A percentile compares a stretch with the other conserved stretches of the same genome.
Evolutionary conservation across 768 basidiomycete species (phyloP).

Genomic region (Termitomyces sp.): DNA sequence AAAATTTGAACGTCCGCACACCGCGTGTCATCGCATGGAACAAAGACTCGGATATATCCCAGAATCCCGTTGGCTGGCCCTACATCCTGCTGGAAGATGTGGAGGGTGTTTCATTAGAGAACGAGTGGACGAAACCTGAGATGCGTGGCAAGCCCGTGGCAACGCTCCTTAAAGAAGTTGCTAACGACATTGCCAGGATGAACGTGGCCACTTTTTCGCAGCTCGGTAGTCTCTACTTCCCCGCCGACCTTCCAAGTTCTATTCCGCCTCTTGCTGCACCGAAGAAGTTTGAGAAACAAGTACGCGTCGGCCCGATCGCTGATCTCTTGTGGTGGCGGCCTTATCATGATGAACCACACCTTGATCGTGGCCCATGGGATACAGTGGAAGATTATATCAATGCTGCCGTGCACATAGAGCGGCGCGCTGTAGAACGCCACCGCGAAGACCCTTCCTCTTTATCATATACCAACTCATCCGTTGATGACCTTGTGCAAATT

Average conservation of each 20-base stretch:
- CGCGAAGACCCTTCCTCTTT: background rate
- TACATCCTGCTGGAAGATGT: background rate
- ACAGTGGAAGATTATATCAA: background rate
- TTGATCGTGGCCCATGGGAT: background rate
- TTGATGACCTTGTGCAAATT: background rate
- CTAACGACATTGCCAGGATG: background rate
- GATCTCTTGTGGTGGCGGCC: background rate
- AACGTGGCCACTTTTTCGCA: background rate
- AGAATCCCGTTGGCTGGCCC: background rate
- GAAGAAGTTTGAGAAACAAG: background rate
- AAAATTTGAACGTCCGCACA: background rate
- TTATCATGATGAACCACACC: background rate
- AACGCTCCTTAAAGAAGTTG: background rate
- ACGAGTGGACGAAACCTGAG: background rate
- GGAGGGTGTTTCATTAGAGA: background rate
- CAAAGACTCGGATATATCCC: background rate
- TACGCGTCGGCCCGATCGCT: background rate
- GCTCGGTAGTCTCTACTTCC: background rate
- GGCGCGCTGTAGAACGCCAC: background rate
- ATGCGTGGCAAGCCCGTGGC: background rate
- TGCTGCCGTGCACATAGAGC: background rate
- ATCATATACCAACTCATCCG: background rate
- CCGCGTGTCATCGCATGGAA: background rate
- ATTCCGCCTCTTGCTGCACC: background rate
- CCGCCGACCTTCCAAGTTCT: background rate